Percentiles rank a stretch among this genome's conserved stretches.
Conservation (phyloP, 306 rosid genomes). For the Fragaria nilgerrensis region DNA sequence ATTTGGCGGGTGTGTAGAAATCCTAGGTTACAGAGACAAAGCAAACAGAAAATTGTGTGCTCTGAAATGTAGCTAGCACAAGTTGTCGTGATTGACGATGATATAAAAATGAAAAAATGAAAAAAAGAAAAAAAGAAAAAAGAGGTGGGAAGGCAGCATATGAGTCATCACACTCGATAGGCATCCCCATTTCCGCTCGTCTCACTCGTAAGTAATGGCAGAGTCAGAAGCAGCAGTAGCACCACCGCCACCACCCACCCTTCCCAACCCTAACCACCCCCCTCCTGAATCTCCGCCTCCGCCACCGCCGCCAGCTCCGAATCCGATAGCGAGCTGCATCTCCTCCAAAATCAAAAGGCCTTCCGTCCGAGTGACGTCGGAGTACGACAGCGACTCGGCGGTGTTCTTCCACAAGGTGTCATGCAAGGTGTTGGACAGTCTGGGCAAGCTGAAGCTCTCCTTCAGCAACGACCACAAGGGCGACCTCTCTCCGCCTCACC, state of each 20-base stretch:
- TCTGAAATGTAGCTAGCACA: too few species aligned
- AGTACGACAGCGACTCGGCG: slow-evolving; percentile 85
- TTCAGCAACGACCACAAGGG: slow-evolving; percentile 62
- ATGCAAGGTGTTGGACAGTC: slow-evolving; percentile 67
- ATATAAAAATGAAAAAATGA: too few species aligned
- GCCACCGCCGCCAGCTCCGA: slow-evolving; percentile 15
- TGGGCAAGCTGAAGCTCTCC: slow-evolving; percentile 74
- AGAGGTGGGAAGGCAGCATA: too few species aligned
- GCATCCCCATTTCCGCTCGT: neutral
- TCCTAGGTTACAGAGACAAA: too few species aligned
- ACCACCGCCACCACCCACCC: slow-evolving; percentile 6
- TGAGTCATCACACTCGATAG: too few species aligned
- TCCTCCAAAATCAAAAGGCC: slow-evolving; percentile 45
- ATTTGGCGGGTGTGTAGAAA: too few species aligned
- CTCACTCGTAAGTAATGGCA: slow-evolving; percentile 20
- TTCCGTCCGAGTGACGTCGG: slow-evolving; percentile 57
- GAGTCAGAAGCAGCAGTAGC: slow-evolving; percentile 20
- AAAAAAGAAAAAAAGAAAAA: too few species aligned
- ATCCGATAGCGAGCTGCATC: slow-evolving; percentile 41
- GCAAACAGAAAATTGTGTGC: too few species aligned
- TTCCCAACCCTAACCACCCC: slow-evolving; percentile 40
- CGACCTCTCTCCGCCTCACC: slow-evolving; percentile 57
- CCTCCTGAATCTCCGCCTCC: slow-evolving; percentile 22
- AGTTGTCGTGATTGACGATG: too few species aligned
- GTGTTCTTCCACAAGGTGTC: slow-evolving; percentile 72